These are phyloP conservation scores for Paratinospora sagittata DNA, from an alignment of 164 flowering plant genomes.

Conservation along the genomic window DNA sequence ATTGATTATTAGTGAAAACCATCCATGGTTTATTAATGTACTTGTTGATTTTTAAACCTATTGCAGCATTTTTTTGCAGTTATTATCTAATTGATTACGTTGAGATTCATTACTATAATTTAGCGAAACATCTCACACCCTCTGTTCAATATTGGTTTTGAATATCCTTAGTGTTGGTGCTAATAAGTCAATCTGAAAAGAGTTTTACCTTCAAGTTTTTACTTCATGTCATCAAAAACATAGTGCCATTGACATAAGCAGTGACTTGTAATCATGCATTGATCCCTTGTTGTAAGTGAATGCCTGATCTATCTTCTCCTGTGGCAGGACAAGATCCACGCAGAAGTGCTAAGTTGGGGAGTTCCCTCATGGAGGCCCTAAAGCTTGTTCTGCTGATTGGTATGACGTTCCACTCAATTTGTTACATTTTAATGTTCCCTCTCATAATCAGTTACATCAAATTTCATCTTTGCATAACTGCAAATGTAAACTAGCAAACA, in stretches of 20 bases:
- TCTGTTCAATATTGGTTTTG: not conserved
- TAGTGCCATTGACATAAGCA: not conserved
- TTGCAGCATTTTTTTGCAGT: not conserved
- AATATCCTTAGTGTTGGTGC: not conserved
- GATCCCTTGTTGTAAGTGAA: constrained; percentile 1
- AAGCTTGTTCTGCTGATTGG: constrained; percentile 89
- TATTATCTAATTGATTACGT: not conserved
- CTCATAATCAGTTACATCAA: not conserved
- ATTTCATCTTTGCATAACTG: not conserved
- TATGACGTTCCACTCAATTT: constrained; percentile 19
- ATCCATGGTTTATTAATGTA: not conserved
- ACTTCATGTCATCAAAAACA: not conserved
- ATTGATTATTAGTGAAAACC: not conserved
- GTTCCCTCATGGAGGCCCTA: constrained; percentile 62
- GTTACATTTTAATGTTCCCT: not conserved
- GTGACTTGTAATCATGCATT: not conserved
- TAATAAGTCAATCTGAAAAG: not conserved
- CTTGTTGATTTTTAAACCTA: not conserved
- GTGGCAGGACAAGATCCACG: constrained; percentile 46
- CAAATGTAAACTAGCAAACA: not conserved
- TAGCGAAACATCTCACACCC: not conserved
- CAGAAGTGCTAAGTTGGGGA: constrained; percentile 36
- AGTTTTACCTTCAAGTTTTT: not conserved
- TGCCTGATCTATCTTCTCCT: constrained; percentile 8
- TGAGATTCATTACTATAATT: not conserved